phyloP scores from a whole-genome alignment of 148 eudicot genomes.

The Gaultheria prostrata region DNA sequence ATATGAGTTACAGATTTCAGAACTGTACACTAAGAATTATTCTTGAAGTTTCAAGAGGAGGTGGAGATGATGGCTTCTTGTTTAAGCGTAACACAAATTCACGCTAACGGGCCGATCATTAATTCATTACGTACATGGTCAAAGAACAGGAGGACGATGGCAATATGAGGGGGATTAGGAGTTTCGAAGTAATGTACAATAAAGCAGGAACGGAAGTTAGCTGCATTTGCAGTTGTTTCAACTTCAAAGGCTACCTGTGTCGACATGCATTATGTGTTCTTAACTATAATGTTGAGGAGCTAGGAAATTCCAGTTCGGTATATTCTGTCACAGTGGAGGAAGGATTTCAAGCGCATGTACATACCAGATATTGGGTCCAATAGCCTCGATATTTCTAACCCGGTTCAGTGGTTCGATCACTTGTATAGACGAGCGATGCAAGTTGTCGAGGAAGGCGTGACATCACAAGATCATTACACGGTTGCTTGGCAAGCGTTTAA shows the following conservation, averaged over 20 bases:
- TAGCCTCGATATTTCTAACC: slow-evolving; percentile 44
- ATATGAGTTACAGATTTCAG: slow-evolving; percentile 64
- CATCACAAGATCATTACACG: slow-evolving; percentile 65
- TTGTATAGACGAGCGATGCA: slow-evolving; percentile 63
- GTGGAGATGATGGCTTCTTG: slow-evolving; percentile 61
- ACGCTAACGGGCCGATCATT: slow-evolving; percentile 46
- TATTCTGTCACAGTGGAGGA: slow-evolving; percentile 71
- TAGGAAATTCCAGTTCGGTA: slow-evolving; percentile 57
- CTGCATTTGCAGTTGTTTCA: slow-evolving; percentile 68
- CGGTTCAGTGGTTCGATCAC: slow-evolving; percentile 68
- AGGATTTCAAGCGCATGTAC: slow-evolving; percentile 64
- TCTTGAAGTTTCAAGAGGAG: slow-evolving; percentile 58
- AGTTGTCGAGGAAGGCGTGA: slow-evolving; percentile 66
- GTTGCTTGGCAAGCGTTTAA: slow-evolving; percentile 78
- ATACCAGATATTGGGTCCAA: slow-evolving; percentile 44
- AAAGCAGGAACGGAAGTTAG: slow-evolving; percentile 48
- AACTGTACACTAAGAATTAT: slow-evolving; percentile 57
- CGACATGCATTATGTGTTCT: slow-evolving; percentile 67
- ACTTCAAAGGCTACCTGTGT: slow-evolving; percentile 73
- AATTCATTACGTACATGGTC: slow-evolving; percentile 56
- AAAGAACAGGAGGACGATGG: slow-evolving; percentile 45
- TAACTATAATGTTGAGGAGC: slow-evolving; percentile 45
- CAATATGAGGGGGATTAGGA: slow-evolving; percentile 30
- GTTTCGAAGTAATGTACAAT: slow-evolving; percentile 59
- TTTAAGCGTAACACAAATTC: slow-evolving; percentile 45